These are phyloP conservation scores for Claviceps quebecensis DNA, from an alignment of 2,329 filamentous ascomycete genomes.

Conservation along the genomic window DNA sequence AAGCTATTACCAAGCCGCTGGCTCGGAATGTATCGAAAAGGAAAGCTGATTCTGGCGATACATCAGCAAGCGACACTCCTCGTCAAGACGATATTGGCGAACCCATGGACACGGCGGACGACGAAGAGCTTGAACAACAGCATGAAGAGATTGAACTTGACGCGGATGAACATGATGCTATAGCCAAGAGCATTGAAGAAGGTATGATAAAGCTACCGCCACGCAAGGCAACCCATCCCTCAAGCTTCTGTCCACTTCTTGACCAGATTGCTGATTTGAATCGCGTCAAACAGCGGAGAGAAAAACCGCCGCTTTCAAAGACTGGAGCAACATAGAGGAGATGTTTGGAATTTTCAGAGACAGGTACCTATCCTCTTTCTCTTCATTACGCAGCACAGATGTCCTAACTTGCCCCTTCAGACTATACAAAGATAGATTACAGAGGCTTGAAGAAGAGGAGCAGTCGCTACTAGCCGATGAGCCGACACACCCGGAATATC, in stretches of 20 bases:
- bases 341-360: slow-evolving; percentile 80
- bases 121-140: slow-evolving; percentile 28
- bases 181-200: slow-evolving; percentile 50
- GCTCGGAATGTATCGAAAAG: slow-evolving; percentile 27
- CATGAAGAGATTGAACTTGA: slow-evolving; percentile 39
- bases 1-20: slow-evolving; percentile 24
- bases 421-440: slow-evolving; percentile 77
- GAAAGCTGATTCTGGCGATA: slow-evolving; percentile 14
- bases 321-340: slow-evolving; percentile 68
- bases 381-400: neutral
- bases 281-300: slow-evolving; percentile 49
- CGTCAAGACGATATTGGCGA: slow-evolving; percentile 21
- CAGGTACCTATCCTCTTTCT: slow-evolving; percentile 35
- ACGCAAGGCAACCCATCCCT: neutral
- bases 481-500: slow-evolving; percentile 78
- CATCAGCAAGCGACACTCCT: slow-evolving; percentile 1
- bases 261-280: slow-evolving; percentile 10
- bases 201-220: slow-evolving; percentile 32
- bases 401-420: slow-evolving; percentile 27
- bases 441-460: slow-evolving; percentile 61
- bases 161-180: slow-evolving; percentile 39
- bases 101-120: slow-evolving; percentile 19
- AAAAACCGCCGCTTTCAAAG: slow-evolving; percentile 67
- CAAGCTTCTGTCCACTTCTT: neutral
- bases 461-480: slow-evolving; percentile 43